phyloP scores from a whole-genome alignment of 1,284 basidiomycete species.

The Vanrija pseudolonga region DNA sequence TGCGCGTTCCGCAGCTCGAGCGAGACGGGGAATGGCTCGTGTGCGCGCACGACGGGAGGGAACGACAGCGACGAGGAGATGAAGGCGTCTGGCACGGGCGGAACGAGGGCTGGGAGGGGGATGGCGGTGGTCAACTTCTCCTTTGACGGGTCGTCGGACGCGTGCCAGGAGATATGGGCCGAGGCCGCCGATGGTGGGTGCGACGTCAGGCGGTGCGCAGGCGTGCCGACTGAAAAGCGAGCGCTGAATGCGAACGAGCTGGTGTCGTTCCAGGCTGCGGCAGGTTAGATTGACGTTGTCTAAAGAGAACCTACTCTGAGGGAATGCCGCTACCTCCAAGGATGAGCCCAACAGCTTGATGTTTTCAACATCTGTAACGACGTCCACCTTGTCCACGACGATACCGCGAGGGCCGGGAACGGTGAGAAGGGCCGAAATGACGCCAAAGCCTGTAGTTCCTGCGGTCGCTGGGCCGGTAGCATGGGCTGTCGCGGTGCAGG shows the following conservation, averaged over 20 bases:
- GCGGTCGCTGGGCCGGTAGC: not conserved
- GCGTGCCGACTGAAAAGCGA: constrained; percentile 12
- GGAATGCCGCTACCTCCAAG: constrained; percentile 3
- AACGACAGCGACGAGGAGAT: constrained; percentile 19
- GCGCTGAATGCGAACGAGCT: constrained; percentile 22
- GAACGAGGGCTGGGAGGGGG: constrained; percentile 26
- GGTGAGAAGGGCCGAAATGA: constrained; percentile 3
- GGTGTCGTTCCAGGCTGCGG: constrained; percentile 15
- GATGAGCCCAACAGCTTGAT: constrained; percentile 16
- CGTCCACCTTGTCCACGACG: not conserved
- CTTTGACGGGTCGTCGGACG: constrained; percentile 3
- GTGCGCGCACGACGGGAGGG: constrained; percentile 16
- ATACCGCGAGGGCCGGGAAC: constrained; percentile 5
- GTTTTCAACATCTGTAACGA: constrained; percentile 7
- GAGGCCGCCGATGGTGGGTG: not conserved
- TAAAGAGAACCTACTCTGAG: constrained; percentile 16
- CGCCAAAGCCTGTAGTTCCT: not conserved
- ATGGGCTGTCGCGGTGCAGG: constrained; percentile 9
- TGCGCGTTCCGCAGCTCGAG: constrained; percentile 40
- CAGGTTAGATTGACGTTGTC: not conserved
- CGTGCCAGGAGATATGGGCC: constrained; percentile 10
- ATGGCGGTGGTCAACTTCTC: not conserved
- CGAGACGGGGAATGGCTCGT: constrained; percentile 31
- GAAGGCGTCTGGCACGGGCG: constrained; percentile 31
- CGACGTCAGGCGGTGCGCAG: not conserved